phyloP scores from a whole-genome alignment of 352 stramenopile genomes.

The Globisporangium alternatum region DNA sequence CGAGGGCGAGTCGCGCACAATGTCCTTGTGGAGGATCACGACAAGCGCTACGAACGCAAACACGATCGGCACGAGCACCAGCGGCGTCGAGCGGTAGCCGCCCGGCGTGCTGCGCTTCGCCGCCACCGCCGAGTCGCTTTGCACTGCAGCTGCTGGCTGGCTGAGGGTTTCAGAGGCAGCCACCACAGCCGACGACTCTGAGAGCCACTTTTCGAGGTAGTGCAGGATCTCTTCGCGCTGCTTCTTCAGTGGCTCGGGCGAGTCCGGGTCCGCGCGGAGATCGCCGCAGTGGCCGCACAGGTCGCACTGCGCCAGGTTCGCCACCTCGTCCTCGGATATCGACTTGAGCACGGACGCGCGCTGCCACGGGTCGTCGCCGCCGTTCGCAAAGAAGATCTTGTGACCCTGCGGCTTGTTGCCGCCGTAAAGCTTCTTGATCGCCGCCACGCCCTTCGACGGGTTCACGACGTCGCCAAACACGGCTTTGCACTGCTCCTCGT shows the following conservation, averaged over 20 bases:
- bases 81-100: constrained; percentile 45
- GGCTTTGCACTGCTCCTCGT: constrained; percentile 68
- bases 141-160: constrained; percentile 24
- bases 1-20: constrained; percentile 48
- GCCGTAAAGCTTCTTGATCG: constrained; percentile 72
- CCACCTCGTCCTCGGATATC: constrained; percentile 54
- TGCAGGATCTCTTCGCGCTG: constrained; percentile 62
- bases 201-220: constrained; percentile 66
- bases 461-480: constrained; percentile 75
- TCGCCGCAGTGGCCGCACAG: constrained; percentile 84
- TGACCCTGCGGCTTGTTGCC: constrained; percentile 65
- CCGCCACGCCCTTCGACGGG: constrained; percentile 47
- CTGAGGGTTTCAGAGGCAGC: constrained; percentile 3
- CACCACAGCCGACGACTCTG: constrained; percentile 15
- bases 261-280: constrained; percentile 40
- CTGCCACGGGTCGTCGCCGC: constrained; percentile 84
- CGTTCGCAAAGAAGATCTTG: constrained; percentile 86
- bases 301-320: constrained; percentile 72
- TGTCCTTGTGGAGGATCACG: constrained; percentile 47
- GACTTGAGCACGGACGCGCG: constrained; percentile 64
- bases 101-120: background rate
- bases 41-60: constrained; percentile 51
- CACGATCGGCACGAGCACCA: constrained; percentile 71
- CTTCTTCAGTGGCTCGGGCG: constrained; percentile 56
- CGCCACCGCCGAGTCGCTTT: background rate